These are phyloP conservation scores for Willaertia magna DNA, from an alignment of 208 protist species.

Conservation along the genomic window DNA sequence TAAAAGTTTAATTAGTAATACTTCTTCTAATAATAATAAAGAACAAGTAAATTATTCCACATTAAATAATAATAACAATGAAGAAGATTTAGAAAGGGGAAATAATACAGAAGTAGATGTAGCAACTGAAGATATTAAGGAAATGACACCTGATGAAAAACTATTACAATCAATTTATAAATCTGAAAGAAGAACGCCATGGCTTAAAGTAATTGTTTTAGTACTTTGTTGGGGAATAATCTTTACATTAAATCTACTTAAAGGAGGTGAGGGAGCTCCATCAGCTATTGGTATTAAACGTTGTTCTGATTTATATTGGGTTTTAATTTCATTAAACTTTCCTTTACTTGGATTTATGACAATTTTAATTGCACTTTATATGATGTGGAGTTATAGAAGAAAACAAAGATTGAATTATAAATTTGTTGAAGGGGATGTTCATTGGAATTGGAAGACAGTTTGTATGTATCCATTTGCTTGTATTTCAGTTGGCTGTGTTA, in stretches of 20 bases:
- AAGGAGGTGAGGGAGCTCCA: not conserved
- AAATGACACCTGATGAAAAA: too few relatives aligned
- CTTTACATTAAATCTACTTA: not conserved
- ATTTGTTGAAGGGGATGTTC: not conserved
- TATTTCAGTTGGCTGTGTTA: slow-evolving; percentile 1
- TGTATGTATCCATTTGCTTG: not conserved
- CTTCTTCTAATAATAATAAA: not conserved
- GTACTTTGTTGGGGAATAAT: not conserved
- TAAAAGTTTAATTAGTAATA: too few relatives aligned
- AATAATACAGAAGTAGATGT: too few relatives aligned
- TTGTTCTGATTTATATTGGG: not conserved
- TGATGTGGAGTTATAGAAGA: not conserved
- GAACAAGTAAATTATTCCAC: not conserved
- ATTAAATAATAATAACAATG: not conserved
- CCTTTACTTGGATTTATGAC: not conserved
- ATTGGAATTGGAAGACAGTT: not conserved
- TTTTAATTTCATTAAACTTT: not conserved
- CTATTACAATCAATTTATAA: not conserved
- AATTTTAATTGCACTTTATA: not conserved
- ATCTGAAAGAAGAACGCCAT: not conserved
- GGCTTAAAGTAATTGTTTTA: not conserved
- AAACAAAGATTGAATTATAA: not conserved
- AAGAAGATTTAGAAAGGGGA: not conserved
- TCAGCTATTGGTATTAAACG: not conserved
- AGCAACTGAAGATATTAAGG: not conserved